Percentiles rank a stretch among this genome's conserved stretches.
phyloP scores from a whole-genome alignment of 2,329 filamentous ascomycete species.

The Clarireedia monteithiana region DNA sequence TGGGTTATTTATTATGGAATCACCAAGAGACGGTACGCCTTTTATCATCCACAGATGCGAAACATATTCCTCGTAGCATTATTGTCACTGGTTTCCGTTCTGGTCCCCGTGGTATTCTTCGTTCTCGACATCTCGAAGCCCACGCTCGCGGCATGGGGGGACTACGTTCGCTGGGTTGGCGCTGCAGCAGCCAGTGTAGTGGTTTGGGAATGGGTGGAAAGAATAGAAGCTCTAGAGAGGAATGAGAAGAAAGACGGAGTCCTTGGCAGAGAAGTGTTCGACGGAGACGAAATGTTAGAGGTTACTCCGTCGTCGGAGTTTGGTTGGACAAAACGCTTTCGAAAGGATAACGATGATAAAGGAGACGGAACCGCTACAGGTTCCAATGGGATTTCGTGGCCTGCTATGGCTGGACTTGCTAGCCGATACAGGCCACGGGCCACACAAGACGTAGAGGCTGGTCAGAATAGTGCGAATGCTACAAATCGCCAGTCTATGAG shows the following conservation, averaged over 20 bases:
- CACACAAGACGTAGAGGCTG: conserved; percentile 20
- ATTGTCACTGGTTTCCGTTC: conserved; percentile 54
- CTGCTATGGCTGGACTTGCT: conserved; percentile 30
- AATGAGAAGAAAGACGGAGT: conserved; percentile 39
- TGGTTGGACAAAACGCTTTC: conserved; percentile 29
- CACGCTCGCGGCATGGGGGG: conserved; percentile 65
- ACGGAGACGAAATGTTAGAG: conserved; percentile 67
- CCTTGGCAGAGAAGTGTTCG: conserved; percentile 61
- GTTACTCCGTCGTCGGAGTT: conserved; percentile 51
- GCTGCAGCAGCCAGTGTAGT: conserved; percentile 70
- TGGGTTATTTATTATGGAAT: conserved; percentile 69
- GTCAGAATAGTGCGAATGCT: background rate
- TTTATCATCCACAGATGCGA: conserved; percentile 64
- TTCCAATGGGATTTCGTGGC: conserved; percentile 34
- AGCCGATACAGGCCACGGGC: conserved; percentile 22
- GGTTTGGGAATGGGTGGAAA: conserved; percentile 74
- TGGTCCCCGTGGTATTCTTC: conserved; percentile 69
- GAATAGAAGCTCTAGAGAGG: conserved; percentile 52
- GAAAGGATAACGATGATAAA: conserved; percentile 12
- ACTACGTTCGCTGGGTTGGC: conserved; percentile 70
- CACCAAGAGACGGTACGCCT: conserved; percentile 63
- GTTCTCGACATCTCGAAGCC: conserved; percentile 65
- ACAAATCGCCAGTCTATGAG: conserved; percentile 7
- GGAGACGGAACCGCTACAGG: conserved; percentile 18
- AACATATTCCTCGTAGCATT: conserved; percentile 62